Evolutionary conservation across 768 basidiomycete genomes (phyloP), one percentile per base, ranked within the genome.

Genomic region (Mrakia frigida): DNA sequence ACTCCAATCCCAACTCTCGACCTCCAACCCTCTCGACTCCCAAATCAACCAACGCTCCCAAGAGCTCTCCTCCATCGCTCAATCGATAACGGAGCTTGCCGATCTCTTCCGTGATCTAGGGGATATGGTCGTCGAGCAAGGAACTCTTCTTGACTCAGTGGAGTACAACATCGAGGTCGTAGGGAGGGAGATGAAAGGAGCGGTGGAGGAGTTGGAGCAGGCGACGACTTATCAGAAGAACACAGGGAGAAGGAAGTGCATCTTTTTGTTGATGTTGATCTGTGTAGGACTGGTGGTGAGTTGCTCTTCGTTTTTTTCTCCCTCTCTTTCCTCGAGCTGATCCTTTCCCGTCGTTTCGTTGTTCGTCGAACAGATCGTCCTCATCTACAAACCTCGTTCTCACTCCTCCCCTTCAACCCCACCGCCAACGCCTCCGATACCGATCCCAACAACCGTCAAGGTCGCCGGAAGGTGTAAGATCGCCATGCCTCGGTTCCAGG

Each of bases 161-260:
- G 97, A 99, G 84, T 99, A 93, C 85, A 99, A 99, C 82, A 92
- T 99, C 72, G 94, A 98, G 83, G 90, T 92, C 83, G 92, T 95
- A 6, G 91, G 91, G 25, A 88, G 88, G 43, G 89, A 93, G 71
- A 87, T 95, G 82, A 84, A 89, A 74, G 92, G 92, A 63, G 93
- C 94, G 31, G 94, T 91, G 52, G 88, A 89, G 80, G 94, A 97
- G 80, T 86, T 99, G 69, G 86, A 90, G 74, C 86, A 88, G 21
- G 97, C 97, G 6, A 92, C 91, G 73, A 86, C 86, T 93, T 96
- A 98, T 84, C 97, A 99, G 85, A 90, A 90, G 81, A 94, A 91
- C 81, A 94, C 95, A 2, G 94, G 96, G 59, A 88, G 93, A 81
- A 88, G 96, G 84, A 90, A 91, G 82, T 93, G 94, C 83, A 98